A percentile compares a stretch with the other conserved stretches of the same genome.
phyloP scores from a whole-genome alignment of 1,139 yeast genomes.

The Trichomonascaceae sp. region DNA sequence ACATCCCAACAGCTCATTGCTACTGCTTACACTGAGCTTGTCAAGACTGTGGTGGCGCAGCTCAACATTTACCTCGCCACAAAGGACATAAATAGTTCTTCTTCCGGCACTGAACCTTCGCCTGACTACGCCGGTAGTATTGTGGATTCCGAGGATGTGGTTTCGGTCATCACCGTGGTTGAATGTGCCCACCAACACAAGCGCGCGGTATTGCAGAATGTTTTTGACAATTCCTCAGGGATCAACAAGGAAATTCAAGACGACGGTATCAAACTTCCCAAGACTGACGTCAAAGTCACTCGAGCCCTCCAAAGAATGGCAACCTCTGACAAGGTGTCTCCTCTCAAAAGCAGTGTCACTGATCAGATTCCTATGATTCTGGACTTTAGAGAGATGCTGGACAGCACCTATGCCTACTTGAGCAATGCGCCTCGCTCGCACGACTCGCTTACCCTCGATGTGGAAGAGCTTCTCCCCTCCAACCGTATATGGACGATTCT shows the following conservation, averaged over 20 bases:
- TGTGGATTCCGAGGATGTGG: constrained; percentile 12
- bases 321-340: neutral
- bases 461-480: constrained; percentile 15
- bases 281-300: constrained; percentile 21
- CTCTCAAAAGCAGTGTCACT: constrained; percentile 1
- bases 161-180: constrained; percentile 25
- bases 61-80: constrained; percentile 23
- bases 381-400: constrained; percentile 12
- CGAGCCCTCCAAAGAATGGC: constrained; percentile 14
- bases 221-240: constrained; percentile 26
- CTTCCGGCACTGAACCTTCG: constrained; percentile 10
- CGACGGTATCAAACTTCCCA: constrained; percentile 26
- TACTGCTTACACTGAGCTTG: constrained; percentile 23
- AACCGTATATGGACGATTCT: constrained; percentile 27
- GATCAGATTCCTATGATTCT: constrained; percentile 7
- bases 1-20: constrained; percentile 22
- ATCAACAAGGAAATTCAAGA: constrained; percentile 27
- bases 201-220: constrained; percentile 19
- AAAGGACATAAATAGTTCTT: constrained; percentile 20
- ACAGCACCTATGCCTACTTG: constrained; percentile 8
- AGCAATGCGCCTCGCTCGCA: constrained; percentile 1
- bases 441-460: constrained; percentile 9
- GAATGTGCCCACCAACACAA: constrained; percentile 20
- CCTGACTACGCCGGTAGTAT: too few species aligned
- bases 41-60: constrained; percentile 22